These are phyloP conservation scores for Brachypodium distachyon DNA, from an alignment of 202 grass and related monocot species.

Conservation along the genomic window DNA sequence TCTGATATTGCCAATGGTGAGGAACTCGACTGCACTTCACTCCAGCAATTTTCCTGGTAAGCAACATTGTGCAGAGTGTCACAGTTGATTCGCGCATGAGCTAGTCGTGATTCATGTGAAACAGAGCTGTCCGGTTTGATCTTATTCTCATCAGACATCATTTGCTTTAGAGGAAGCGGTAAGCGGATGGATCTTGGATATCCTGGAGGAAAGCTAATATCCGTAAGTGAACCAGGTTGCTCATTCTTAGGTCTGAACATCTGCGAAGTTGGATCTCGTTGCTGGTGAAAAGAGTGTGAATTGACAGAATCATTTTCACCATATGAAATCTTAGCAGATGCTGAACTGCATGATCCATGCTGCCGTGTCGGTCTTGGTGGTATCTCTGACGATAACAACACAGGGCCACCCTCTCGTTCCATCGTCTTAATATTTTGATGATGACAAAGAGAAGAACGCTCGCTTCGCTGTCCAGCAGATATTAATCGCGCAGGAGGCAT, in stretches of 20 bases:
- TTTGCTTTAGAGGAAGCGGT: constrained; percentile 70
- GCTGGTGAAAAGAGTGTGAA: constrained; percentile 21
- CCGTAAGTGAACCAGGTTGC: constrained; percentile 29
- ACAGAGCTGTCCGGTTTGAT: neutral
- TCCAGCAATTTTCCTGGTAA: constrained; percentile 63
- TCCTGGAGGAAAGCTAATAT: constrained; percentile 42
- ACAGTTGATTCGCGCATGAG: constrained; percentile 20
- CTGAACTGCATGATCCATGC: constrained; percentile 50
- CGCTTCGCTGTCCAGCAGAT: constrained; percentile 39
- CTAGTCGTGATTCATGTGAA: constrained; percentile 7
- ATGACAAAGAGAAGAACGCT: constrained; percentile 25
- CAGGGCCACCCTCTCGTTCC: constrained; percentile 6
- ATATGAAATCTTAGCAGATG: constrained; percentile 36
- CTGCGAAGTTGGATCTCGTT: constrained; percentile 14
- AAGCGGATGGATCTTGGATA: constrained; percentile 52
- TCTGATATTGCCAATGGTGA: constrained; percentile 43
- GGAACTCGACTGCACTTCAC: constrained; percentile 59
- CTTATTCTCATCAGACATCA: constrained; percentile 56
- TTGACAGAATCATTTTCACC: constrained; percentile 29
- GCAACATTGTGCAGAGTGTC: constrained; percentile 39
- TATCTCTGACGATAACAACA: constrained; percentile 30
- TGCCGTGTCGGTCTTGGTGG: constrained; percentile 24
- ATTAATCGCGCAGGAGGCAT: constrained; percentile 49
- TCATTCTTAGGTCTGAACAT: constrained; percentile 19
- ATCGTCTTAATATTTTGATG: constrained; percentile 22